Base-by-base conservation (phyloP, 345 rosid genomes). In the Lenwebbia sp. region DNA sequence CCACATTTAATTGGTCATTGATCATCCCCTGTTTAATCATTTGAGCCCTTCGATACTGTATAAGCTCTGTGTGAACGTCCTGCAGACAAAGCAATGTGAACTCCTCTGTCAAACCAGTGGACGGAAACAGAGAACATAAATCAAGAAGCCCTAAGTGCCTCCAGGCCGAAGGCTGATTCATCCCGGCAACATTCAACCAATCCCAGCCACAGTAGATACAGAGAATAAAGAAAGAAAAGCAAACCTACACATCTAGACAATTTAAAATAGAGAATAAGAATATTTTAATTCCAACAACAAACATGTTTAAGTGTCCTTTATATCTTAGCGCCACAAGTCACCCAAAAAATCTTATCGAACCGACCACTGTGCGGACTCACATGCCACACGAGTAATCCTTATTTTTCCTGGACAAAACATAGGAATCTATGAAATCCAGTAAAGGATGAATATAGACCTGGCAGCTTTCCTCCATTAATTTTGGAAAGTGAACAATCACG, bases 41-140 rank as follows among this genome's bases (percentile, higher is more conserved):
- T 88, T 94, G 96, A 47, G 93, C 94, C 92, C 99, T 94, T 84
- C 93, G 94, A 87, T 93, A 93, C 85, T 98, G 99, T 82, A 98
- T 94, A 88, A 98, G 98, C 88, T 98, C 98, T 88, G 97, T 90
- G 91, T 96, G 99, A 90, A 98, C 88, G 90, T 98, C 99, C 99
- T 98, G 83, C 52, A 55, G 78, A 33, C 55, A 90, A 58, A 60
- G 83, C 86, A 83, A 88, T 84, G 82, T 78, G 87, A 89, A 85
- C 85, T 5, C 47, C 78, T 28, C 54, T 70, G 89, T 58, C 40
- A 86, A 82, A 85, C 88, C 85, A 84, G 87, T 84, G 85, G 90
- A 85, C 10, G 28, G 26, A 50, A 65, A 76, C 81, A 11, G 82
- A 60, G 44, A 78, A 22, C n/a, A 40, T 28, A 74, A 54, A 37